Evolutionary conservation across 371 early-diverging fungal genomes (phyloP), one percentile per base, ranked within the genome.

Genomic region (Mucor indicus): DNA sequence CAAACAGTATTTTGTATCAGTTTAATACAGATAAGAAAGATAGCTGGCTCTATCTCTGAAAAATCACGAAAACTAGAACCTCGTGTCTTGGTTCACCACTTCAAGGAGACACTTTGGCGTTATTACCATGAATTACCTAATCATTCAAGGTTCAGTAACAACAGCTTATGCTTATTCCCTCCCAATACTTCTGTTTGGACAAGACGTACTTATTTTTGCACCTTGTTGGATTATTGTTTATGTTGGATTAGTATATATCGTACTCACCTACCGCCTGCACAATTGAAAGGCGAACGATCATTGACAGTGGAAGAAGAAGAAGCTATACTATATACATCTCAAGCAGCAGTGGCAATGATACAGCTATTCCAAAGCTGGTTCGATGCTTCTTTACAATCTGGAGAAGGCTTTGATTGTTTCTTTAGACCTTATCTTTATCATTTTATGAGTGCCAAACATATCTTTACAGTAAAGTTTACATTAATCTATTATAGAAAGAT

Each of bases 361-460:
- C 45, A 48, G 5, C 22, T 66, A 13, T 66, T 62, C 43, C 47
- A 58, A 11, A 38, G 30, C 3, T 66, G 67, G 67, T 62, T 62
- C 38, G 50, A 42, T 12, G 24, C 36, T 2, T 62, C 62, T 3
- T 13, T 21, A n/a, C 44, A 57, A 17, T 52, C 62, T n/a, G 44
- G n/a, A 1, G 55, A 61, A 8, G 52, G 53, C 3, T 66, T 62
- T 32, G 69, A 69, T 45, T 69, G 69, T 33, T 62, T 69, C 43
- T 69, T 69, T 59, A 43, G 69, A 42, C 65, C 69, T n/a, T 69
- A 64, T 41, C 30, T 69, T 9, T 64, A 62, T 42, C 69, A 69
- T 40, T 69, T 58, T 36, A 64, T 69, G 62, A 55, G 53, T 24
- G 50, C 52, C 4, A 64, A 64, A 32, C 40, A 61, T 16, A 51